Base-by-base conservation (phyloP, 352 stramenopile genomes). In the Phytophthora hibernalis region DNA sequence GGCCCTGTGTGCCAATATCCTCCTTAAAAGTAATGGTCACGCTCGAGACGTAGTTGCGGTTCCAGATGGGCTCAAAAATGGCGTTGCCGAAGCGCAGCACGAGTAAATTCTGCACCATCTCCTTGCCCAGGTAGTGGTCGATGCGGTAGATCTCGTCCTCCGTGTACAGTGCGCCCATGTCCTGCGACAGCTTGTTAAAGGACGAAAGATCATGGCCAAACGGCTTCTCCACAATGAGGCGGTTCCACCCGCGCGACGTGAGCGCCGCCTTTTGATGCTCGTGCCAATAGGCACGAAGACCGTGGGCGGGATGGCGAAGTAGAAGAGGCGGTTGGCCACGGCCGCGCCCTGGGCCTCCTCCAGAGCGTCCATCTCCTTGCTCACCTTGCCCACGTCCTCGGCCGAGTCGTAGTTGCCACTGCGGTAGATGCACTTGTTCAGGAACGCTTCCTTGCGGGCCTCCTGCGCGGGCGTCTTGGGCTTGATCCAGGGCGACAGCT, bases 51-150 rank as follows among this genome's bases (percentile, higher is more conserved):
- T 96, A 92, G 72, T 98, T 91, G 48, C 88, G 76, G 87, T 99
- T 99, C 97, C 96, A 99, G 28, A 99, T 82, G 21, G 95, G 91
- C 75, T 99, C 96, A 56, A 99, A 98, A 65, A 98, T 98, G 20
- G 93, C 75, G 77, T 99, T 99, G 44, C 86, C 92, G 71, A 99
- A 99, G 55, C 98, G 85, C 70, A 99, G 79, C 11, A 98, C 81
- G 22, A 98, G 83, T 40, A 99, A 72, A 77, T 99, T 99, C 76
- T 99, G 96, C 44, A 99, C 97, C 89, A 99, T 98, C 74, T 99
- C 97, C 77, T 99, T 99, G 58, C 93, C 93, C 7, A 98, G 72
- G 65, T 98, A 98, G 75, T 99, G 97, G 78, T 99, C 97, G 69
- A 99, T 99, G 47, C 97, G 92, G 81, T 98, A 99, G 54, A 99